phyloP scores from a whole-genome alignment of 108 stramenopile species.

The Discostella pseudostelligera region DNA sequence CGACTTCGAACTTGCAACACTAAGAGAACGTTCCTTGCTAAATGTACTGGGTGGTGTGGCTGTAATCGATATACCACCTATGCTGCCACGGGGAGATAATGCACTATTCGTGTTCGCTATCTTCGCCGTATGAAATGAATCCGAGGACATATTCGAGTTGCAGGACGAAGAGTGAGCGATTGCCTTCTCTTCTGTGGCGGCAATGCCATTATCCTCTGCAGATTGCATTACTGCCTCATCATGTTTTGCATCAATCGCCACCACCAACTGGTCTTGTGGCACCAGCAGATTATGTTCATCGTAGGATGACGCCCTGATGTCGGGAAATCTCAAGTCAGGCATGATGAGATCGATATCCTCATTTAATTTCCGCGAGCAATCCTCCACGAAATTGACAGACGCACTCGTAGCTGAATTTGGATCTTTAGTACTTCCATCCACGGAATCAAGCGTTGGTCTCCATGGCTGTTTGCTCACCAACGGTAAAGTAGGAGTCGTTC shows the following conservation, averaged over 20 bases:
- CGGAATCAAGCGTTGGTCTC: conserved; percentile 21
- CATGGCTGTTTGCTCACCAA: conserved; percentile 5
- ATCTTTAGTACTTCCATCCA: conserved; percentile 17
- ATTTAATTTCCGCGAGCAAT: neutral
- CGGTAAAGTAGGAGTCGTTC: conserved; percentile 10
- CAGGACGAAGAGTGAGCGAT: conserved; percentile 12
- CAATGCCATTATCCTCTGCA: neutral
- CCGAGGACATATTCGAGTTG: conserved; percentile 18
- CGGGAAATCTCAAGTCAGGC: conserved; percentile 5
- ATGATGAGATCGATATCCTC: conserved; percentile 2
- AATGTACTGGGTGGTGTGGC: neutral
- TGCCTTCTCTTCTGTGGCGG: neutral
- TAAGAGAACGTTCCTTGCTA: conserved; percentile 11
- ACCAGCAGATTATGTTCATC: neutral
- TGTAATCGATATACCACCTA: neutral
- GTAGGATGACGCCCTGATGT: neutral
- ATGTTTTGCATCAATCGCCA: conserved; percentile 1
- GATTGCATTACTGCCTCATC: neutral
- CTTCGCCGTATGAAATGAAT: conserved; percentile 13
- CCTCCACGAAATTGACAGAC: conserved; percentile 14
- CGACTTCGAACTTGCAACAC: conserved; percentile 10
- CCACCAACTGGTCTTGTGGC: conserved; percentile 11
- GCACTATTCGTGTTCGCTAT: conserved; percentile 3
- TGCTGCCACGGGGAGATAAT: neutral
- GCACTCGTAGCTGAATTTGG: conserved; percentile 9